Base-by-base conservation (phyloP, 148 eudicot genomes). In the Beta vulgaris region DNA sequence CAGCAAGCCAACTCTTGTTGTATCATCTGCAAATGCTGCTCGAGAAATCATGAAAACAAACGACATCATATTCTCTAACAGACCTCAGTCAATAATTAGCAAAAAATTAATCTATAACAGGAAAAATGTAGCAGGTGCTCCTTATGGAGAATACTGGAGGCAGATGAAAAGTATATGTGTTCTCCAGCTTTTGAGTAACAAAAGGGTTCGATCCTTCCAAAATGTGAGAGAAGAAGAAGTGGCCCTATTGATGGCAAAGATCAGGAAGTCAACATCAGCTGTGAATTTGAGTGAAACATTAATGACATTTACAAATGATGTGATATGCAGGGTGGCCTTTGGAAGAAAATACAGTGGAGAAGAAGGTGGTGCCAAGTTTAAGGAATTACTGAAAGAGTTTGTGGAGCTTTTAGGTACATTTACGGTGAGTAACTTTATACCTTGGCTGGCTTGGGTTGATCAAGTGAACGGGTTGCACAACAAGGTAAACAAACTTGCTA, bases 361-460 rank as follows among this genome's bases (percentile, higher is more conserved):
- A 18, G 86, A 83, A 67, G 70, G 36, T 8, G 88, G 86, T 43
- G 75, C 73, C 43, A 82, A 67, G 43, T 83, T 84, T 37, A 71
- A 63, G 66, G 73, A 74, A 54, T 69, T 86, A 2, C 55, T 85
- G 71, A 72, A 49, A 28, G 87, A 83, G 29, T 80, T 81, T 76
- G 61, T 72, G 42, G 78, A 82, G 72, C 49, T 88, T 37, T 32
- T 92, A 57, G 88, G 90, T 39, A 59, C 69, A 23, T 40, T 71
- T 26, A 69, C 83, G 23, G 34, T 90, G 25, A 84, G 80, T 46
- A 84, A 83, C 48, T 81, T 57, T 26, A 62, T 86, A 60, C 92
- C 93, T 0, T 84, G 89, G 87, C 84, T 92, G 61, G 81, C 78
- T 13, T 92, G 93, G 93, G 46, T 90, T 35, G 84, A 79, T 73